Evolutionary conservation across 2,329 filamentous ascomycete genomes (phyloP), one percentile per base, ranked within the genome.

Genomic region (Cladosporium oxysporum): DNA sequence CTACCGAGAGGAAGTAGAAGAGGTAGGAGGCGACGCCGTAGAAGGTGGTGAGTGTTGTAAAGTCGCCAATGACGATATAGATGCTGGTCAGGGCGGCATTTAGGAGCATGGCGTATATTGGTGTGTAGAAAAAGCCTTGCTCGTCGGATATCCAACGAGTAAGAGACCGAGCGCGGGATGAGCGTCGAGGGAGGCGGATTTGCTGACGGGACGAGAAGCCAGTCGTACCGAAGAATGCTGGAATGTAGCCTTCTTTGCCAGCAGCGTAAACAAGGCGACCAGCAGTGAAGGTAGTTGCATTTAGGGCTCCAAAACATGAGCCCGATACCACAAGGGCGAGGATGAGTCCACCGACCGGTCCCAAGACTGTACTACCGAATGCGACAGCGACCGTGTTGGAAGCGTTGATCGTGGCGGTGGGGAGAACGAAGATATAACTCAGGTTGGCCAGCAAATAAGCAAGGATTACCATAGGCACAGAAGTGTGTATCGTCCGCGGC

Each of bases 11-110:
- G 78, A 99, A 99, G 81, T 99, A 99, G 76, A 99, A 99, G 0
- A 92, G 92, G 77, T 99, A 99, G 16, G 93, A 93, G 0, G 95
- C 95, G 14, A 99, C 95, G 65, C 95, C 95, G 80, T 98, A 98
- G 77, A 99, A 99, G 0, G 95, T 98, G 66, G 98, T 85, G 2
- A 99, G 86, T 0, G 94, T 97, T 62, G 88, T 85, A 76, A 99
- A 98, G 77, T 97, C 92, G 78, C 95, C 95, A 5, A 96, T 88
- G 2, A 91, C 74, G 68, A 97, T 88, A 80, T 98, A 99, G 1
- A 85, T 81, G 3, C 85, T 80, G 0, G 92, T 96, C 26, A 99
- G 80, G 3, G 81, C 70, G 49, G 85, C 85, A 78, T 99, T 99
- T 71, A 98, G 87, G 1, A 90, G 74, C 80, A 98, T 91, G 7